These are phyloP conservation scores for Aureobasidium namibiae DNA, from an alignment of 2,329 filamentous ascomycete genomes.

Conservation along the genomic window DNA sequence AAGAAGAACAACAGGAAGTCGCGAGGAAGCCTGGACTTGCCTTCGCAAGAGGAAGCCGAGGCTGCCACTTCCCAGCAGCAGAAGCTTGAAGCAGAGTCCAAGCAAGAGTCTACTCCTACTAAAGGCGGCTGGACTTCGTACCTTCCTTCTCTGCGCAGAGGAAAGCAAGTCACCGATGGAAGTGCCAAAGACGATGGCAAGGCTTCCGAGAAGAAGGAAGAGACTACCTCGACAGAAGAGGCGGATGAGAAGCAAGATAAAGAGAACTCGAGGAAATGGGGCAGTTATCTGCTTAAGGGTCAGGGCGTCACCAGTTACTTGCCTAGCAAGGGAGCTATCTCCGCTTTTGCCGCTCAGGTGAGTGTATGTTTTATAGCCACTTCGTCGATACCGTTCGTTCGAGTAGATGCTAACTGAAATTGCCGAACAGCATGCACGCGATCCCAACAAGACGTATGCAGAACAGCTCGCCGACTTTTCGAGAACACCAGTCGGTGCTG, in stretches of 20 bases:
- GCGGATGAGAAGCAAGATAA: constrained; percentile 23
- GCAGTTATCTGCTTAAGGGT: constrained; percentile 39
- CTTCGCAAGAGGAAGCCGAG: constrained; percentile 15
- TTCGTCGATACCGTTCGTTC: neutral
- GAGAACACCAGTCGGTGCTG: constrained; percentile 43
- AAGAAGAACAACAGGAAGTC: constrained; percentile 7
- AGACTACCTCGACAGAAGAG: constrained; percentile 18
- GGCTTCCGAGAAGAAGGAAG: constrained; percentile 15
- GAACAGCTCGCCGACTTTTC: constrained; percentile 44
- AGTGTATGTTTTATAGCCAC: constrained; percentile 13
- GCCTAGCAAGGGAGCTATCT: constrained; percentile 35
- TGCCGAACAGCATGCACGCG: constrained; percentile 30
- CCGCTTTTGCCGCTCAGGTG: constrained; percentile 35
- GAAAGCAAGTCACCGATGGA: constrained; percentile 16
- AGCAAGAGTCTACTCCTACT: neutral
- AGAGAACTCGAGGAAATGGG: constrained; percentile 35
- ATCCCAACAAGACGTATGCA: constrained; percentile 40
- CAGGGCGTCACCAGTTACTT: constrained; percentile 41
- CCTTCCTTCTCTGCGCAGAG: constrained; percentile 15
- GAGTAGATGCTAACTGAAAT: neutral
- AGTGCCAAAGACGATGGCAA: constrained; percentile 14
- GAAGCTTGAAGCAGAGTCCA: neutral
- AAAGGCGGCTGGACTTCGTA: constrained; percentile 16
- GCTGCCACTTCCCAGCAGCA: neutral
- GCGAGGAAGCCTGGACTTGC: constrained; percentile 12